These are phyloP conservation scores for Amanita exitialis DNA, from an alignment of 768 basidiomycete genomes.

Conservation along the genomic window DNA sequence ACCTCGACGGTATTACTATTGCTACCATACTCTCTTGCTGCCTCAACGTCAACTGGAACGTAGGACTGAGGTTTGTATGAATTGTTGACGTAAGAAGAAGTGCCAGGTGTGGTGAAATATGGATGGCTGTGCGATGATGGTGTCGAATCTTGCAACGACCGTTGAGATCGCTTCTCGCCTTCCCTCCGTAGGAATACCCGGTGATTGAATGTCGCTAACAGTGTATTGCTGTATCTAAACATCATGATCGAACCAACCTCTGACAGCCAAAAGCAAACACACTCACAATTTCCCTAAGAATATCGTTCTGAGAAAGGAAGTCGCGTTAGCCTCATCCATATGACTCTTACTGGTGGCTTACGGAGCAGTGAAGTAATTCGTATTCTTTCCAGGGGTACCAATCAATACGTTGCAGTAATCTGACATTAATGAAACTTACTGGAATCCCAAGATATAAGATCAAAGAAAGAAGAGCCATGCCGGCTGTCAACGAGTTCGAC, in stretches of 20 bases:
- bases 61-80: neutral
- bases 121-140: neutral
- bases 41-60: neutral
- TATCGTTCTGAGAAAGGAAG: conserved; percentile 1
- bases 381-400: neutral
- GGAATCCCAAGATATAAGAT: neutral
- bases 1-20: neutral
- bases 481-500: conserved; percentile 8
- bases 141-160: neutral
- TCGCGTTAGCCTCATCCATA: too few relatives aligned
- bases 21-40: neutral
- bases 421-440: neutral
- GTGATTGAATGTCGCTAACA: conserved; percentile 11
- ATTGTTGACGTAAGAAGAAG: neutral
- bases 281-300: conserved; percentile 8
- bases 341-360: neutral
- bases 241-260: neutral
- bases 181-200: conserved; percentile 8
- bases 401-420: neutral
- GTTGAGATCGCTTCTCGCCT: neutral
- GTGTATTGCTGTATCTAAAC: conserved; percentile 8
- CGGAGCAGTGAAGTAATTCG: conserved; percentile 5
- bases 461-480: neutral
- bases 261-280: neutral
- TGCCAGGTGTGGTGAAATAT: neutral